Conservation (phyloP, 2,329 filamentous ascomycete species). For the Geosmithia putterillii region DNA sequence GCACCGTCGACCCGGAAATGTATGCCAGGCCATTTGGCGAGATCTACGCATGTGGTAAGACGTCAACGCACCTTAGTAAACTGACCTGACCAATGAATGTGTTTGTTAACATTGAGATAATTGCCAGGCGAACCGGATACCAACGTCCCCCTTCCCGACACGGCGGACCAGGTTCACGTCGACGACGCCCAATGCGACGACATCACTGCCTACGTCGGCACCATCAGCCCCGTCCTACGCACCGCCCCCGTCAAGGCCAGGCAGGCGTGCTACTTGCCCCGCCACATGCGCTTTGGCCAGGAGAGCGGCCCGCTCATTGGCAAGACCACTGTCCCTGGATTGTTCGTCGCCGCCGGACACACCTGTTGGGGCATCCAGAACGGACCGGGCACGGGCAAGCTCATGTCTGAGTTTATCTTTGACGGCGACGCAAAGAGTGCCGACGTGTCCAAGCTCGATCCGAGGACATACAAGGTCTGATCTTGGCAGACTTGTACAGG, state of each 20-base stretch:
- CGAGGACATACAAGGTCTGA: constrained; percentile 43
- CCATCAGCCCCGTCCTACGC: constrained; percentile 53
- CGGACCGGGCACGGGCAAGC: constrained; percentile 71
- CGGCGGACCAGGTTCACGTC: constrained; percentile 61
- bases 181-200: constrained; percentile 74
- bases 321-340: constrained; percentile 54
- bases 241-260: constrained; percentile 57
- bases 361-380: constrained; percentile 99
- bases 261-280: constrained; percentile 91
- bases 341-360: constrained; percentile 80
- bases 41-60: constrained; percentile 77
- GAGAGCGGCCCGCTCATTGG: constrained; percentile 66
- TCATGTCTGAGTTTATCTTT: constrained; percentile 69
- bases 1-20: constrained; percentile 75
- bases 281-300: constrained; percentile 50
- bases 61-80: not conserved
- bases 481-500: not conserved
- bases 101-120: no score
- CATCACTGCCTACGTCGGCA: constrained; percentile 64
- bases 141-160: constrained; percentile 59
- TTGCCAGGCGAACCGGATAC: constrained; percentile 61
- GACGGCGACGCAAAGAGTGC: constrained; percentile 60
- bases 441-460: constrained; percentile 53
- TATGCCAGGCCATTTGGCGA: constrained; percentile 83
- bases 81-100: constrained; percentile 1